A percentile compares a stretch with the other conserved stretches of the same genome.
phyloP scores from a whole-genome alignment of 192 early-diverging fungal genomes.

The Backusella westeae region DNA sequence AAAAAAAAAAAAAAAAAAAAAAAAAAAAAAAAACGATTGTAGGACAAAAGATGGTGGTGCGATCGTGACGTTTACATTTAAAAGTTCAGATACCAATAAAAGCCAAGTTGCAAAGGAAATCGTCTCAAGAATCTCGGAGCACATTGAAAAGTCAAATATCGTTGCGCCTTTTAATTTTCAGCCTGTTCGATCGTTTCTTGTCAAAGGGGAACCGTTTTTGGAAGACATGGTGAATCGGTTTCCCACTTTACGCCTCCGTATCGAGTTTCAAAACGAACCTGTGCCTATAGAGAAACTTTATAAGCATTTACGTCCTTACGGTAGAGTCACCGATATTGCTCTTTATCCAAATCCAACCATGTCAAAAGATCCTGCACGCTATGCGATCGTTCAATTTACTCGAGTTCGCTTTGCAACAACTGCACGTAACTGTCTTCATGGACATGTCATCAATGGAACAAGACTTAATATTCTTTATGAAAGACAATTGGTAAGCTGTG shows the following conservation, averaged over 20 bases:
- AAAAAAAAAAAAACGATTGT: not conserved
- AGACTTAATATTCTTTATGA: conserved; percentile 62
- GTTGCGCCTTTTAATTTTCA: conserved; percentile 69
- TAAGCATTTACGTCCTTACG: conserved; percentile 72
- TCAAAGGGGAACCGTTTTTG: conserved; percentile 68
- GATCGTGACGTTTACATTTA: conserved; percentile 53
- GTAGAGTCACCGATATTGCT: conserved; percentile 80
- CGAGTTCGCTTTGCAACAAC: conserved; percentile 78
- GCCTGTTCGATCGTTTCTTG: conserved; percentile 59
- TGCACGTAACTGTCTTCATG: conserved; percentile 91
- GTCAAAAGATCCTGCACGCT: conserved; percentile 75
- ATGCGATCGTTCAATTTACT: conserved; percentile 79
- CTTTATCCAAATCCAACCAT: conserved; percentile 49
- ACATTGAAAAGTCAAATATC: conserved; percentile 50
- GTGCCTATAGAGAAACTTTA: conserved; percentile 61
- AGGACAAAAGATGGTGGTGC: conserved; percentile 42
- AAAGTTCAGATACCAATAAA: conserved; percentile 31
- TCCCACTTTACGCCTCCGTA: conserved; percentile 47
- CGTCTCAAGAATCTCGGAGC: conserved; percentile 41
- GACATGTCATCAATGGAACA: conserved; percentile 67
- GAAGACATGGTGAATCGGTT: conserved; percentile 67
- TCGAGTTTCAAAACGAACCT: conserved; percentile 79
- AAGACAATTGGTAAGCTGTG: conserved; percentile 38
- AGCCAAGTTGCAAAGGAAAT: conserved; percentile 45
- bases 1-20: no score